phyloP scores from a whole-genome alignment of 2,329 filamentous ascomycete species.

The Pezicula neosporulosa region DNA sequence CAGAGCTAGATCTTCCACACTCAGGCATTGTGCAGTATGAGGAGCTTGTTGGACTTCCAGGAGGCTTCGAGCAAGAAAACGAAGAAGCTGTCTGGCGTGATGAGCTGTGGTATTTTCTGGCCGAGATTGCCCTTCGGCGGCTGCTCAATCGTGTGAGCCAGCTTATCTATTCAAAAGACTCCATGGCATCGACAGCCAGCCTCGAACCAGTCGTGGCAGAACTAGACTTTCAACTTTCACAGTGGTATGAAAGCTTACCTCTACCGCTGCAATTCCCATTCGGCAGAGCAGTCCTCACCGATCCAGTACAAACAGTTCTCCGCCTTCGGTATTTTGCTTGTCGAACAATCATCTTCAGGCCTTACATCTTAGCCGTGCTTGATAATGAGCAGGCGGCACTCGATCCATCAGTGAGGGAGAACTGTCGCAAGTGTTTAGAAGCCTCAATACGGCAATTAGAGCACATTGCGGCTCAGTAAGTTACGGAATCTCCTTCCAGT shows the following conservation, averaged over 20 bases:
- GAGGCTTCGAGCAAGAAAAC: slow-evolving; percentile 69
- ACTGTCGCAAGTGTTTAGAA: slow-evolving; percentile 78
- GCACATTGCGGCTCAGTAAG: slow-evolving; percentile 73
- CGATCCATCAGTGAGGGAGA: slow-evolving; percentile 71
- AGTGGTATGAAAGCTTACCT: slow-evolving; percentile 81
- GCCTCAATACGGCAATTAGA: slow-evolving; percentile 77
- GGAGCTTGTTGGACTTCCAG: slow-evolving; percentile 73
- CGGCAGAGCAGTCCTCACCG: slow-evolving; percentile 60
- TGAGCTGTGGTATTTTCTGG: slow-evolving; percentile 82
- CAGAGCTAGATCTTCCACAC: slow-evolving; percentile 77
- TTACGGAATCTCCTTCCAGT: slow-evolving; percentile 13
- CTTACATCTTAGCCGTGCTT: slow-evolving; percentile 76
- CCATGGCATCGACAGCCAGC: slow-evolving; percentile 66
- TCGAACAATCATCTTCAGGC: slow-evolving; percentile 81
- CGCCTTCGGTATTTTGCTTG: slow-evolving; percentile 80
- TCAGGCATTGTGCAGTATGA: slow-evolving; percentile 81
- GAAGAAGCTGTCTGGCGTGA: slow-evolving; percentile 66
- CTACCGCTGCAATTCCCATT: slow-evolving; percentile 75
- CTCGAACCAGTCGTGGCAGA: slow-evolving; percentile 76
- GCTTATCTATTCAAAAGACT: slow-evolving; percentile 74
- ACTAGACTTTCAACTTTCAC: slow-evolving; percentile 76
- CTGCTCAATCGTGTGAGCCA: slow-evolving; percentile 77
- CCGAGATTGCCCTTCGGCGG: slow-evolving; percentile 74
- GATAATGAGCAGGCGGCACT: slow-evolving; percentile 71
- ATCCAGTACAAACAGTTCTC: slow-evolving; percentile 76